Percentiles rank a stretch among this genome's conserved stretches.
Evolutionary conservation across 345 rosid species (phyloP).

Genomic region (Eutrema yunnanense): DNA sequence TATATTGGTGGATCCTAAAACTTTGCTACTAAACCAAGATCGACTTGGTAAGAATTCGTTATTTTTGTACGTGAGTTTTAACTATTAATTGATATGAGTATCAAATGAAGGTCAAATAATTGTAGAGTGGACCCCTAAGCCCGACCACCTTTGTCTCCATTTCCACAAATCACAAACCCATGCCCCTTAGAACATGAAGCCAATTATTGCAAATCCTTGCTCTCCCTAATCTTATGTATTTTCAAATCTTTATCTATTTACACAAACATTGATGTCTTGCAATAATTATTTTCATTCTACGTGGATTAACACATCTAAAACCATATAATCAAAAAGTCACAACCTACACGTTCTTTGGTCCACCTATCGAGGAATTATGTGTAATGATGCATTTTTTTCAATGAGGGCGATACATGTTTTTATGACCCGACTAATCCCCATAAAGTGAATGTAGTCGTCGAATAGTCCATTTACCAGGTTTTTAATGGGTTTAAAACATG

Average conservation of each 20-base stretch:
- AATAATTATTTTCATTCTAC: slow-evolving; percentile 15
- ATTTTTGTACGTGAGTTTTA: background rate
- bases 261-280: background rate
- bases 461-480: no score
- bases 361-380: background rate
- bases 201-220: slow-evolving; percentile 4
- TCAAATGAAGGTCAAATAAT: slow-evolving; percentile 16
- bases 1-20: background rate
- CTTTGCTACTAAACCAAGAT: background rate
- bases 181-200: slow-evolving; percentile 19
- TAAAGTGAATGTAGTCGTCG: no score
- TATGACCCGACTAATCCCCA: no score
- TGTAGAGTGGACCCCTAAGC: slow-evolving; percentile 16
- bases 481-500: no score
- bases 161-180: slow-evolving; percentile 2
- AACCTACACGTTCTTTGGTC: background rate
- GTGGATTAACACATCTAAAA: slow-evolving; percentile 6
- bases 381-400: background rate
- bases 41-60: background rate
- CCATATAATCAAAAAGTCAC: slow-evolving; percentile 8
- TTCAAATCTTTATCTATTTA: slow-evolving; percentile 2
- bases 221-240: background rate
- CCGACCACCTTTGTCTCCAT: slow-evolving; percentile 20
- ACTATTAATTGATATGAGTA: background rate
- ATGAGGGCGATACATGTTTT: no score